These are phyloP conservation scores for Silene noctiflora DNA, from an alignment of 179 eudicot species.

Conservation along the genomic window DNA sequence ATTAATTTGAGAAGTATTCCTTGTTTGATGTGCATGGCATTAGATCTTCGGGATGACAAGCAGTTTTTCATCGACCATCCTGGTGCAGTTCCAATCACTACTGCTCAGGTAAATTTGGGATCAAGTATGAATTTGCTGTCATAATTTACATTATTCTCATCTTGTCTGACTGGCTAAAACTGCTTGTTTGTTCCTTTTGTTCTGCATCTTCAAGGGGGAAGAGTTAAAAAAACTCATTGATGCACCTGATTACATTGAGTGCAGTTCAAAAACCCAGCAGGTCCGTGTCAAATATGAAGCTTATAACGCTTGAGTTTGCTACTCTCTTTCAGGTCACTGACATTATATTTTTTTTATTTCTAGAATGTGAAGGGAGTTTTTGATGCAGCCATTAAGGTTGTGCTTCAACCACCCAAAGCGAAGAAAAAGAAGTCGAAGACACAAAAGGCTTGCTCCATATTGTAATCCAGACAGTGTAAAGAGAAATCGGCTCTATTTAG, in stretches of 20 bases:
- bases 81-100: conserved; percentile 81
- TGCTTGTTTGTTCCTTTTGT: neutral
- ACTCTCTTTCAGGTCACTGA: conserved; percentile 3
- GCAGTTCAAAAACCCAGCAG: conserved; percentile 93
- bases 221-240: conserved; percentile 70
- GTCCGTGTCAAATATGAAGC: conserved; percentile 26
- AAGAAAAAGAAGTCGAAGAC: conserved; percentile 74
- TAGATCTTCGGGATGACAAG: conserved; percentile 93
- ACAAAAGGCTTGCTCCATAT: conserved; percentile 48
- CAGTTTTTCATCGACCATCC: conserved; percentile 85
- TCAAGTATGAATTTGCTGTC: neutral
- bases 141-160: conserved; percentile 1
- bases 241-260: conserved; percentile 81
- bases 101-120: conserved; percentile 54
- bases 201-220: conserved; percentile 54
- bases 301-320: neutral
- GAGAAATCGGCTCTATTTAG: conserved; percentile 31
- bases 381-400: conserved; percentile 85
- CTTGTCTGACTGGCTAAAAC: conserved; percentile 1
- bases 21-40: conserved; percentile 24
- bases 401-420: conserved; percentile 73
- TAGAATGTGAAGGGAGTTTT: conserved; percentile 86
- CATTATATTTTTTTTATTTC: conserved; percentile 3
- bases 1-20: conserved; percentile 17
- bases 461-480: conserved; percentile 35